A percentile compares a stretch with the other conserved stretches of the same genome.
Conservation (phyloP, 2,329 filamentous ascomycete species). For the Pseudogymnoascus sp. region DNA sequence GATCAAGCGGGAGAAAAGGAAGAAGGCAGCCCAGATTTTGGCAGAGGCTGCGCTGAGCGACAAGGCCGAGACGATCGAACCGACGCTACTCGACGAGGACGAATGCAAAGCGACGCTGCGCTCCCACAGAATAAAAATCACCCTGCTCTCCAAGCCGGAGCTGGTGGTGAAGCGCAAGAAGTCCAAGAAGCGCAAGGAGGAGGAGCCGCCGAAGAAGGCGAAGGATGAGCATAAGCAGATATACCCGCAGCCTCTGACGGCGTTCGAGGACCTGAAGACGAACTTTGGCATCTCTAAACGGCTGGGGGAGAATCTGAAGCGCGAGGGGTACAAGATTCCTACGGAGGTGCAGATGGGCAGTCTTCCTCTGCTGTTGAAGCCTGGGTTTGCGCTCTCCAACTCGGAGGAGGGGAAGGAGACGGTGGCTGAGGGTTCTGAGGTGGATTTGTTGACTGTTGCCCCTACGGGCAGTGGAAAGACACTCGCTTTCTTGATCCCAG, state of each 20-base stretch:
- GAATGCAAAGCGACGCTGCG: slow-evolving; percentile 67
- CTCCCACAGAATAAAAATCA: slow-evolving; percentile 77
- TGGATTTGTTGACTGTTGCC: slow-evolving; percentile 80
- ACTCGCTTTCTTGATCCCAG: slow-evolving; percentile 80
- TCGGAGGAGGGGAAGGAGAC: slow-evolving; percentile 27
- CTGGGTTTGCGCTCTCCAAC: slow-evolving; percentile 40
- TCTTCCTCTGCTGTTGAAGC: slow-evolving; percentile 65
- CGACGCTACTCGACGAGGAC: slow-evolving; percentile 48
- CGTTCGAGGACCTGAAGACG: slow-evolving; percentile 63
- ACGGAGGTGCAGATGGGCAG: slow-evolving; percentile 90
- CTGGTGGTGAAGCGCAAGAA: slow-evolving; percentile 42
- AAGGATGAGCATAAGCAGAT: slow-evolving; percentile 50
- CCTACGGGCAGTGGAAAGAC: slow-evolving; percentile 97
- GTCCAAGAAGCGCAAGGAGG: slow-evolving; percentile 45
- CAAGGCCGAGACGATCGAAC: background rate
- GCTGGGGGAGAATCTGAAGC: slow-evolving; percentile 67
- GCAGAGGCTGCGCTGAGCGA: slow-evolving; percentile 7
- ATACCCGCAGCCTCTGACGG: slow-evolving; percentile 69
- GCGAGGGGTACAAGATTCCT: slow-evolving; percentile 79
- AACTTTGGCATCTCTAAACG: slow-evolving; percentile 65
- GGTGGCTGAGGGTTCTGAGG: slow-evolving; percentile 21
- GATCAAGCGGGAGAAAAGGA: slow-evolving; percentile 17
- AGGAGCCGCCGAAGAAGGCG: slow-evolving; percentile 32
- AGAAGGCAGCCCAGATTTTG: slow-evolving; percentile 9
- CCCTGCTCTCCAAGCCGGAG: slow-evolving; percentile 49